phyloP scores from a whole-genome alignment of 805 yeast species.

The Starmerella apis region DNA sequence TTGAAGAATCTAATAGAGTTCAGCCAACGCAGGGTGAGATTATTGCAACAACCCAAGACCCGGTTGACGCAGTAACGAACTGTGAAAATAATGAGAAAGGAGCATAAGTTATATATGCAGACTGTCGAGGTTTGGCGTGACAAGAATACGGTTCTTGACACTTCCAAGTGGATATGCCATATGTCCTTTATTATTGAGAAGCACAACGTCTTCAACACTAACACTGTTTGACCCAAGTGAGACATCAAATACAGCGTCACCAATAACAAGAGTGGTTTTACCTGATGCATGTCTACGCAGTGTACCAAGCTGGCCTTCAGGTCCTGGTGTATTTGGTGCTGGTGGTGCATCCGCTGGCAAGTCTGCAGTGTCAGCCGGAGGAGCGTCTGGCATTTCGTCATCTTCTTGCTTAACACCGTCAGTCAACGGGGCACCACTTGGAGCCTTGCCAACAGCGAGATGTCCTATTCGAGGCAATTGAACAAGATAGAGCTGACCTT shows the following conservation, averaged over 20 bases:
- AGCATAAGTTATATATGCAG: slow-evolving; percentile 7
- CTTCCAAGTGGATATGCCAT: slow-evolving; percentile 44
- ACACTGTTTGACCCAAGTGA: slow-evolving; percentile 58
- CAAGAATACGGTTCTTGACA: slow-evolving; percentile 46
- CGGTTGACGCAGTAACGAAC: too few relatives aligned
- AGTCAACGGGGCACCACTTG: slow-evolving; percentile 4
- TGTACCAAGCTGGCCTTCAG: slow-evolving; percentile 56
- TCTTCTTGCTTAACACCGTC: slow-evolving; percentile 13
- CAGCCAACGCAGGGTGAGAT: too few relatives aligned
- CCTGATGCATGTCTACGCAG: slow-evolving; percentile 78
- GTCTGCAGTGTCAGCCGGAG: slow-evolving; percentile 10
- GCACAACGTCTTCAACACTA: slow-evolving; percentile 63
- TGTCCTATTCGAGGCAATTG: slow-evolving; percentile 40
- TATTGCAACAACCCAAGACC: too few relatives aligned
- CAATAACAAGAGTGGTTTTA: slow-evolving; percentile 61
- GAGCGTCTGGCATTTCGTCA: slow-evolving; percentile 13
- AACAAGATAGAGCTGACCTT: slow-evolving; percentile 32
- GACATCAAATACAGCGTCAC: slow-evolving; percentile 58
- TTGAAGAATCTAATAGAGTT: not conserved
- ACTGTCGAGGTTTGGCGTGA: slow-evolving; percentile 41
- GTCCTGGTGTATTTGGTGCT: not conserved
- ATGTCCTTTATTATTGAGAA: slow-evolving; percentile 38
- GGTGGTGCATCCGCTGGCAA: not conserved
- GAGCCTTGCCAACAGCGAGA: slow-evolving; percentile 22
- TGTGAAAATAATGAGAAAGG: not conserved